Percentiles rank a stretch among this genome's conserved stretches.
These are phyloP conservation scores for Magnolia changhungtana DNA, from an alignment of 164 flowering plant genomes.

Conservation along the genomic window DNA sequence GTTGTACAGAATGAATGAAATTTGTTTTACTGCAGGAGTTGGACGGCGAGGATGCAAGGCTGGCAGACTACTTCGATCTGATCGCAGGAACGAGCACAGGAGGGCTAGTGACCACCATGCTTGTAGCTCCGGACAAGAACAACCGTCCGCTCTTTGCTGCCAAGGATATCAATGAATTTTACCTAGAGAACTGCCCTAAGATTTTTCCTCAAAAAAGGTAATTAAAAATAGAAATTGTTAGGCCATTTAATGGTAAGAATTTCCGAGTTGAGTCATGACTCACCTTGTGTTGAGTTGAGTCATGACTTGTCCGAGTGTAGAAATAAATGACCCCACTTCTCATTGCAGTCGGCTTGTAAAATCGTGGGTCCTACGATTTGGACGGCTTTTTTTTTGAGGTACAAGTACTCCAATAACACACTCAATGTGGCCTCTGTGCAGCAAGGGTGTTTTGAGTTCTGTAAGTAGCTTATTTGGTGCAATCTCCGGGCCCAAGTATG, in stretches of 20 bases:
- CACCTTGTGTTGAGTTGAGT: no score
- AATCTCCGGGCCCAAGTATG: constrained; percentile 17
- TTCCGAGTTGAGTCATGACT: no score
- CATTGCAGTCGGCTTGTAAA: no score
- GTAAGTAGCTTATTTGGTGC: neutral
- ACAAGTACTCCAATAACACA: neutral
- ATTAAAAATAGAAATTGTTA: neutral
- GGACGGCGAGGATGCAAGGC: constrained; percentile 28
- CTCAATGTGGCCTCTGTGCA: neutral
- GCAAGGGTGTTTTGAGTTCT: neutral
- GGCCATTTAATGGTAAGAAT: no score
- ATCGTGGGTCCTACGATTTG: neutral
- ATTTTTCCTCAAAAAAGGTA: constrained; percentile 33
- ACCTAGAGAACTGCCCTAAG: constrained; percentile 29
- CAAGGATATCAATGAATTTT: constrained; percentile 33
- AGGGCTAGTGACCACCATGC: constrained; percentile 30
- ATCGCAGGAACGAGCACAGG: constrained; percentile 34
- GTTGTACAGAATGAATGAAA: neutral
- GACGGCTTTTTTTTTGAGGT: neutral
- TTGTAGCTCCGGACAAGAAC: constrained; percentile 30
- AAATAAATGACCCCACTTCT: no score
- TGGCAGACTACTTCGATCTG: constrained; percentile 30
- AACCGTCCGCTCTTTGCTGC: constrained; percentile 43
- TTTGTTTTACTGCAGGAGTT: constrained; percentile 11
- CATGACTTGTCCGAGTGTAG: no score